These are phyloP conservation scores for Datisca glomerata DNA, from an alignment of 306 rosid species.

Conservation along the genomic window DNA sequence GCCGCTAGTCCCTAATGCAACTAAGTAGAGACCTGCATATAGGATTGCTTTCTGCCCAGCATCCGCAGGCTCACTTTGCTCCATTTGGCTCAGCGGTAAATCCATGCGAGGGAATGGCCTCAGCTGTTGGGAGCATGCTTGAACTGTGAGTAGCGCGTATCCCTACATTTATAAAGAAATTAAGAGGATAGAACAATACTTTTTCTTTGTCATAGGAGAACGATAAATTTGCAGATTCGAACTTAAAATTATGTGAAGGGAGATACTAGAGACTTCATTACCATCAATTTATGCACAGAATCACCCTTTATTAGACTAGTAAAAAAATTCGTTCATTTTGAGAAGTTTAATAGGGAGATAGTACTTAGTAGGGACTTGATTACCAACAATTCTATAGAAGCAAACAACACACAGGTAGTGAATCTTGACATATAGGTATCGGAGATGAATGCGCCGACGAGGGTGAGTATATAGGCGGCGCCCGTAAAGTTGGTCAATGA, in stretches of 20 bases:
- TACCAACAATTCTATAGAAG: constrained; percentile 47
- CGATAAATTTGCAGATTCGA: not conserved
- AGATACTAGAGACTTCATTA: not conserved
- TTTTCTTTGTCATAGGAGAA: no score
- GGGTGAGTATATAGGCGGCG: constrained; percentile 51
- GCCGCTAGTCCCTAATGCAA: constrained; percentile 81
- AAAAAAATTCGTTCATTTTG: not conserved
- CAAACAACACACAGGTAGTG: constrained; percentile 49
- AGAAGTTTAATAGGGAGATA: not conserved
- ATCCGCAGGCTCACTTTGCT: constrained; percentile 31
- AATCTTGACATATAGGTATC: constrained; percentile 74
- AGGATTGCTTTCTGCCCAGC: constrained; percentile 36
- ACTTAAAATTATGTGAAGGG: not conserved
- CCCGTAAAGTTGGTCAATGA: constrained; percentile 75
- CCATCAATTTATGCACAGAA: no score
- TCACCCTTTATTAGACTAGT: not conserved
- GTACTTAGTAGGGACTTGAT: not conserved
- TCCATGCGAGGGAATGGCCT: constrained; percentile 17
- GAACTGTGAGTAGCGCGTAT: constrained; percentile 28
- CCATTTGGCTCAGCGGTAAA: no score
- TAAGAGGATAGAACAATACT: no score
- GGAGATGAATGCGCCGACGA: constrained; percentile 54
- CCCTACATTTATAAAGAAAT: not conserved
- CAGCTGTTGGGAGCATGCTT: constrained; percentile 22
- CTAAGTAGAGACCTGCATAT: constrained; percentile 50